Evolutionary conservation across 1,139 yeast species (phyloP).

Genomic region (Blastobotrys buckinghamii): DNA sequence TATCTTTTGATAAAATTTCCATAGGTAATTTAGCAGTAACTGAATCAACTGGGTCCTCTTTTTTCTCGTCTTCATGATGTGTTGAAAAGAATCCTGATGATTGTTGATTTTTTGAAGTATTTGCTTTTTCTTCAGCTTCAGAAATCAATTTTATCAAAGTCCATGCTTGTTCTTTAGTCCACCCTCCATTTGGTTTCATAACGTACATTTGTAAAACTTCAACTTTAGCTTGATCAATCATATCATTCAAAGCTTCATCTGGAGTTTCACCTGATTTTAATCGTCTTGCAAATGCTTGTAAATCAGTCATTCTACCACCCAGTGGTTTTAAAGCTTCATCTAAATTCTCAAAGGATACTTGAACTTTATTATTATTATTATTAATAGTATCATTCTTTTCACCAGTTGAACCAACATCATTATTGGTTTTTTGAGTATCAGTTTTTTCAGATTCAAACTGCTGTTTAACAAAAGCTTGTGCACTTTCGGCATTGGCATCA

Average conservation of each 20-base stretch:
- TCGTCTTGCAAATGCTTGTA: slow-evolving; percentile 85
- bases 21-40: slow-evolving; percentile 10
- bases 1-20: slow-evolving; percentile 28
- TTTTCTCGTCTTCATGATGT: slow-evolving; percentile 6
- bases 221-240: slow-evolving; percentile 79
- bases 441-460: slow-evolving; percentile 39
- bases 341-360: slow-evolving; percentile 25
- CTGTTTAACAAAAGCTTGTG: slow-evolving; percentile 62
- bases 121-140: slow-evolving; percentile 1
- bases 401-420: slow-evolving; percentile 13
- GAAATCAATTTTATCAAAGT: slow-evolving; percentile 62
- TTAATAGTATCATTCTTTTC: slow-evolving; percentile 6
- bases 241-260: slow-evolving; percentile 64
- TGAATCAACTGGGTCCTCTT: slow-evolving; percentile 6
- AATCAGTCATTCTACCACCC: slow-evolving; percentile 93
- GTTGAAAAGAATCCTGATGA: neutral
- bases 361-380: neutral
- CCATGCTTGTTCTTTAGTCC: slow-evolving; percentile 88
- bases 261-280: slow-evolving; percentile 84
- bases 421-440: slow-evolving; percentile 19
- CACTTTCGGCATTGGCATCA: slow-evolving; percentile 72
- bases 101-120: neutral
- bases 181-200: slow-evolving; percentile 44
- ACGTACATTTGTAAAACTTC: slow-evolving; percentile 82
- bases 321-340: slow-evolving; percentile 62